Percentiles rank a stretch among this genome's conserved stretches.
Conservation (phyloP, 2,329 filamentous ascomycete species). For the Pestalotiopsis sp. region DNA sequence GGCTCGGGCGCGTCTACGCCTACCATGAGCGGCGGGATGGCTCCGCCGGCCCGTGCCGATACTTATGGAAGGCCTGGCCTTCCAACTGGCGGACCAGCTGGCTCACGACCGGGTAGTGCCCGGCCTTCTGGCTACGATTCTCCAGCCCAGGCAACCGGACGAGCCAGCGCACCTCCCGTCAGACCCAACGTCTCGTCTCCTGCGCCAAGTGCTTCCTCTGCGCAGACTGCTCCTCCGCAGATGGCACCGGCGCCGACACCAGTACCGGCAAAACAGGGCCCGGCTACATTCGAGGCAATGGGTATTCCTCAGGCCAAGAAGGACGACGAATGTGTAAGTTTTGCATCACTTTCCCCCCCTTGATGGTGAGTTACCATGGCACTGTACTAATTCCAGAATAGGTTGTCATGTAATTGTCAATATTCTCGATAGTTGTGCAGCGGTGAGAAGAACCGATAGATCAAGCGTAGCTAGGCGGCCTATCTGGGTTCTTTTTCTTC, state of each 20-base stretch:
- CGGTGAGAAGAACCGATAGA: background rate
- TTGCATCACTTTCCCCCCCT: background rate
- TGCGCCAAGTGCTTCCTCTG: slow-evolving; percentile 30
- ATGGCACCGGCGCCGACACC: slow-evolving; percentile 27
- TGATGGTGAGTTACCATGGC: background rate
- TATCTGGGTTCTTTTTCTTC: background rate
- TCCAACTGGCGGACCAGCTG: slow-evolving; percentile 27
- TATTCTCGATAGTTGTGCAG: too few species aligned
- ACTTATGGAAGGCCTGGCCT: slow-evolving; percentile 29
- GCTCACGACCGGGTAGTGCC: slow-evolving; percentile 22
- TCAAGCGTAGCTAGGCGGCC: background rate
- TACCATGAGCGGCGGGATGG: slow-evolving; percentile 31
- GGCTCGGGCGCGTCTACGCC: slow-evolving; percentile 22
- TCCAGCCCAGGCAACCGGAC: slow-evolving; percentile 25
- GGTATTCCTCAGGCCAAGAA: slow-evolving; percentile 83
- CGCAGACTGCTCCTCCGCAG: slow-evolving; percentile 27
- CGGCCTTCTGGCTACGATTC: slow-evolving; percentile 22
- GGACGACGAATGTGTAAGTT: slow-evolving; percentile 87
- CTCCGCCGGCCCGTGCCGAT: slow-evolving; percentile 23
- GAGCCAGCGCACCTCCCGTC: slow-evolving; percentile 38
- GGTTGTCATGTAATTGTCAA: slow-evolving; percentile 16
- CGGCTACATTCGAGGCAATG: slow-evolving; percentile 98
- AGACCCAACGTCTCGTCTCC: slow-evolving; percentile 28
- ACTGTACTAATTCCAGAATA: background rate
- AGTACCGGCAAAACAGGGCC: slow-evolving; percentile 68